phyloP scores from a whole-genome alignment of 176 grass and related monocot genomes.

The Bonia amplexicaulis region DNA sequence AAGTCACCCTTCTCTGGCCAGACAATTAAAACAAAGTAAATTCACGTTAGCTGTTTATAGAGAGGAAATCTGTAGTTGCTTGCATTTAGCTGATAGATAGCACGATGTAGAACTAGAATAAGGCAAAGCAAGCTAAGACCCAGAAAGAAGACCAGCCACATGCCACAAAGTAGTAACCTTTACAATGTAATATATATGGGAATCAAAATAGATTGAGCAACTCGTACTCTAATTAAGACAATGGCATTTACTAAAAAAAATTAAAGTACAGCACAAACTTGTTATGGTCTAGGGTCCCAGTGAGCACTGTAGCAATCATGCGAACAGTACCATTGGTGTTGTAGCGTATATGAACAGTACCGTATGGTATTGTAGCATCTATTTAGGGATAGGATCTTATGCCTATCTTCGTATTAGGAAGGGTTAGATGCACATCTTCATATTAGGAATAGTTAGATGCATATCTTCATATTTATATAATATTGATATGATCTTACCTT shows the following conservation, averaged over 20 bases:
- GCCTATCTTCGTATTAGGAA: too few species aligned
- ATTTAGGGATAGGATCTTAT: too few species aligned
- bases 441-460: too few species aligned
- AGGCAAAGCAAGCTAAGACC: neutral
- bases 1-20: slow-evolving; percentile 66
- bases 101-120: neutral
- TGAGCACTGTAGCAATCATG: too few species aligned
- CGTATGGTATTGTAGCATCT: too few species aligned
- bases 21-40: slow-evolving; percentile 18
- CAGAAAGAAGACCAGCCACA: neutral
- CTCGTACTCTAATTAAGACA: neutral
- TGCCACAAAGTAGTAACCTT: neutral
- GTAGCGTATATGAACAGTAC: too few species aligned
- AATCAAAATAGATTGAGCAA: neutral
- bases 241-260: neutral
- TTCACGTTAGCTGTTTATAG: neutral
- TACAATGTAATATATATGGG: neutral
- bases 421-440: too few species aligned
- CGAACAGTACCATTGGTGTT: too few species aligned
- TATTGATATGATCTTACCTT: too few species aligned
- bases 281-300: too few species aligned
- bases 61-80: neutral
- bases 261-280: neutral
- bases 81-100: neutral
- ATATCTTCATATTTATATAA: too few species aligned